phyloP scores from a whole-genome alignment of 2,329 filamentous ascomycete species.

The Apiospora phragmitis region DNA sequence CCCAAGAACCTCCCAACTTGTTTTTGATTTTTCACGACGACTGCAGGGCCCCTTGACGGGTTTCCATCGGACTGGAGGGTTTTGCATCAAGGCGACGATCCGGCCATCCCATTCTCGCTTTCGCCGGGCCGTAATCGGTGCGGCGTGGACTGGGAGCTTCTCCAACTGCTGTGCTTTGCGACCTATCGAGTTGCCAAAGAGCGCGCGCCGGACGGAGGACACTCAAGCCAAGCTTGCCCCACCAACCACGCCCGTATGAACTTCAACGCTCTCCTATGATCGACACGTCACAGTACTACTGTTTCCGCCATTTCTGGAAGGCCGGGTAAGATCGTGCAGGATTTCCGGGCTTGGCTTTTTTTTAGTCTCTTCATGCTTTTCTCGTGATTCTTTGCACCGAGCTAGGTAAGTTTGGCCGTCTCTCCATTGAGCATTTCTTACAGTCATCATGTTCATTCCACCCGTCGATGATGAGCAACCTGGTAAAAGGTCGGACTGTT shows the following conservation, averaged over 20 bases:
- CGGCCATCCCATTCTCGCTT: neutral
- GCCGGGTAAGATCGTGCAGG: neutral
- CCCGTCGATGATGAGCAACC: slow-evolving; percentile 17
- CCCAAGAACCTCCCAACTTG: neutral
- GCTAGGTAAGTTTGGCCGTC: neutral
- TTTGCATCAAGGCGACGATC: neutral
- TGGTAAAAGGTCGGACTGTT: slow-evolving; percentile 21
- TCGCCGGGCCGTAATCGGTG: neutral
- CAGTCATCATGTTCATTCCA: neutral
- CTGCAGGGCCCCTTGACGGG: neutral
- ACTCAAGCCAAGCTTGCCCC: neutral
- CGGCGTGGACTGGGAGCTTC: neutral
- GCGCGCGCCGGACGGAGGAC: neutral
- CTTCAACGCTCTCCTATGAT: neutral
- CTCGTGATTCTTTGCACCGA: neutral
- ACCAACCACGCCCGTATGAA: neutral
- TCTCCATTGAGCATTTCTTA: neutral
- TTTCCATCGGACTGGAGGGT: neutral
- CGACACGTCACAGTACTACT: neutral
- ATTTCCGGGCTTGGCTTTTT: neutral
- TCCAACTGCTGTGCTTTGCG: neutral
- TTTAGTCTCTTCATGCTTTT: neutral
- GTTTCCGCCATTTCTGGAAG: neutral
- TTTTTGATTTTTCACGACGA: slow-evolving; percentile 6
- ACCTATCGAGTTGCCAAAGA: neutral